phyloP scores from a whole-genome alignment of 169 alveolate species.

The Plasmodium gonderi region DNA sequence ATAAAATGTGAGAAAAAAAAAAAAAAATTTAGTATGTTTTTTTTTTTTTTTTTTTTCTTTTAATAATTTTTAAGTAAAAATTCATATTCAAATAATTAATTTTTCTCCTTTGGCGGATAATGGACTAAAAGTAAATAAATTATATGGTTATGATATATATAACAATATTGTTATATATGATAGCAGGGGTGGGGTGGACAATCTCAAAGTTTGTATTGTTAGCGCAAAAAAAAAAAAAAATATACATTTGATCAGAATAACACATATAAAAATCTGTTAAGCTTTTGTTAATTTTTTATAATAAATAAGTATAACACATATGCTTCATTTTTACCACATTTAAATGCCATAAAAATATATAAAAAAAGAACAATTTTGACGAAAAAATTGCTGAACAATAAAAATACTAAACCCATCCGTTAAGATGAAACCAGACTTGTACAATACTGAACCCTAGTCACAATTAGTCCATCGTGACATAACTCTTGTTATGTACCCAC shows the following conservation, averaged over 20 bases:
- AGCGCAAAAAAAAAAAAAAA: too few species aligned
- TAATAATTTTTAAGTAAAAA: neutral
- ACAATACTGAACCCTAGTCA: neutral
- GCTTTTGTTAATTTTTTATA: too few species aligned
- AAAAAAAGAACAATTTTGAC: neutral
- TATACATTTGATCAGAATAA: neutral
- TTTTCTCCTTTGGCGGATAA: neutral
- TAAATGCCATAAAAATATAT: neutral
- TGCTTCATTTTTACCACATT: too few species aligned
- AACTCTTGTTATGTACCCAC: neutral
- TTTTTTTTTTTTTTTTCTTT: neutral
- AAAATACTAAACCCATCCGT: too few species aligned
- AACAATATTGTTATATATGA: neutral
- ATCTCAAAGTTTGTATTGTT: too few species aligned
- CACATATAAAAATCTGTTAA: too few species aligned
- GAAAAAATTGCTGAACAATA: neutral
- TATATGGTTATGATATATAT: neutral
- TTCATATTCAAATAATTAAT: neutral
- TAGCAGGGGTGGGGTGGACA: too few species aligned
- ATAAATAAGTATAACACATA: too few species aligned
- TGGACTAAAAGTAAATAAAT: neutral
- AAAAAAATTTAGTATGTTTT: neutral
- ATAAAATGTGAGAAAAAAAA: neutral
- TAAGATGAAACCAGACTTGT: constrained; percentile 4
- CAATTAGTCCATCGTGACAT: neutral